Evolutionary conservation across 805 yeast species (phyloP), one percentile per base, ranked within the genome.

Genomic region (Cyberlindnera saturnus): DNA sequence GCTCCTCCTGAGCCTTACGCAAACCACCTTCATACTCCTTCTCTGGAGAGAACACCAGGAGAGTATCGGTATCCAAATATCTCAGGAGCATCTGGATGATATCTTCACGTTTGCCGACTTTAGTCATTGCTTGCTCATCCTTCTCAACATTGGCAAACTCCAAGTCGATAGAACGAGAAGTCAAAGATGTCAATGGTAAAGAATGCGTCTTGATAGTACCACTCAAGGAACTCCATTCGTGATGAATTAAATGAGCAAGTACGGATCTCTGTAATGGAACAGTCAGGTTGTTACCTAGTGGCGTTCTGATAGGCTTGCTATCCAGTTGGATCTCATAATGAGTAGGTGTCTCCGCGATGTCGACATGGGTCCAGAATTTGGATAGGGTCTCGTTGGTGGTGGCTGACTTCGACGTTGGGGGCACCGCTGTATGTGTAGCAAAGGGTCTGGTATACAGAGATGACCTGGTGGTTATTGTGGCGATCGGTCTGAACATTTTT

Each of bases 31-130:
- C 90, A 59, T 85, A 88, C 60, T 91, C 98, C 34, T 69, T 71
- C 10, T 54, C 51, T 11, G 96, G 95, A 1, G 96, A 81, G 57
- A 90, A 84, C 8, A 91, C 88, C 41, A 93, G 71, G 49, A 95
- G 69, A 2, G 98, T 89, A 63, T 93, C 99, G 0, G 99, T 93
- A 61, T 93, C 99, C 45, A 95, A 69, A 59, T 90, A 93, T 43
- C 90, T 79, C 56, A 91, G 66, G 48, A 93, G 65, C 49, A 75
- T 75, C 35, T 71, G 63, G 47, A 77, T 74, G 17, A 87, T 75
- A 35, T 74, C 76, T 5, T 71, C 75, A 35, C 78, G 59, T 38
- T 65, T 65, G 9, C 90, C 89, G 32, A 81, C 72, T 59, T 84
- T 83, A 35, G 81, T 76, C 14, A 70, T 61, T 40, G 73, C 60